phyloP scores from a whole-genome alignment of 495 filamentous ascomycete genomes.

The Penicillium lividum region DNA sequence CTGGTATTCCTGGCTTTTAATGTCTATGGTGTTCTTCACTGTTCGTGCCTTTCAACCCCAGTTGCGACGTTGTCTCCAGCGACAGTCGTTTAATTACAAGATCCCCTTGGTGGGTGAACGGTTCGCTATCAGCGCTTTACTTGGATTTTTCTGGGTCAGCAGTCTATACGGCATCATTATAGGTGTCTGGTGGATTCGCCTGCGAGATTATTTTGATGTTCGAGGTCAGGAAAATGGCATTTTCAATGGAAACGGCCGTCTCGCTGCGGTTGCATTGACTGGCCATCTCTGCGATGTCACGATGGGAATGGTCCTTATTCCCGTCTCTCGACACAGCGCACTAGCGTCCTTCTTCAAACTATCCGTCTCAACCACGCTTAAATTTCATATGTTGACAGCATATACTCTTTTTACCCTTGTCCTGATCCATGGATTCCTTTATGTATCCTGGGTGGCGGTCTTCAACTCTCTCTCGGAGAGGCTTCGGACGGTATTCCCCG shows the following conservation, averaged over 20 bases:
- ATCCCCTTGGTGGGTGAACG: slow-evolving; percentile 9
- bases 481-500: slow-evolving; percentile 12
- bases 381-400: slow-evolving; percentile 13
- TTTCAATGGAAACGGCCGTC: slow-evolving; percentile 7
- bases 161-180: slow-evolving; percentile 11
- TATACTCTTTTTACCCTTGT: slow-evolving; percentile 12
- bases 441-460: slow-evolving; percentile 11
- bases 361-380: slow-evolving; percentile 14
- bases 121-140: slow-evolving; percentile 12
- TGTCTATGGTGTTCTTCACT: slow-evolving; percentile 9
- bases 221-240: slow-evolving; percentile 9
- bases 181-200: slow-evolving; percentile 16
- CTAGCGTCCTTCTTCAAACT: slow-evolving; percentile 15
- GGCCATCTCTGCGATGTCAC: slow-evolving; percentile 15
- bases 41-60: slow-evolving; percentile 13
- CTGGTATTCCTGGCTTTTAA: slow-evolving; percentile 14
- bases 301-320: slow-evolving; percentile 13
- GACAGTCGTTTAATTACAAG: slow-evolving; percentile 4
- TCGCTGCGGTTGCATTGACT: slow-evolving; percentile 14
- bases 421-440: slow-evolving; percentile 10
- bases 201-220: slow-evolving; percentile 10
- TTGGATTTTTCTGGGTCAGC: slow-evolving; percentile 11
- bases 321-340: slow-evolving; percentile 14
- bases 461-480: slow-evolving; percentile 12
- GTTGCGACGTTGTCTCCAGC: slow-evolving; percentile 10